Base-by-base conservation (phyloP, 2,329 filamentous ascomycete species). In the Kalmusia sp. region DNA sequence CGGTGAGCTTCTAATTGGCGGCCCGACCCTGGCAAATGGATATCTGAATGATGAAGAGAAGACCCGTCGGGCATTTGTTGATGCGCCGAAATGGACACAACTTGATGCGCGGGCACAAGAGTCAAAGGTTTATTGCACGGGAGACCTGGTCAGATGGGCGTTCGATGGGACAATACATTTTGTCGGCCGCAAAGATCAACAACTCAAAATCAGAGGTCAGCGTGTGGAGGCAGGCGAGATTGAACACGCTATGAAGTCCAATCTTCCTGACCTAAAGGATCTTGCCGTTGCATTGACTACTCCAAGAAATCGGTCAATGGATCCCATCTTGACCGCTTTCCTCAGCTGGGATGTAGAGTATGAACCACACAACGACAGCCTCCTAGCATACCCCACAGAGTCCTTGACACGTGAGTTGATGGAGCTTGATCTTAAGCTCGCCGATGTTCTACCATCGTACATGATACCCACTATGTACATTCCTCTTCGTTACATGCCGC, bases 401-500 rank as follows among this genome's bases (percentile, higher is more conserved):
- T 27, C 39, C 5, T 43, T 43, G 39, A 21, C 27, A 4, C 30
- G n/a, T 11, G 9, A 43, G n/a, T 15, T 43, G 6, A 12, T 43
- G 6, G 25, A 14, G 4, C 27, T 43, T n/a, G 39, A 43, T 14
- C 15, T 30, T 15, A 43, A 43, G 27, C 39, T 43, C 14, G 39
- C 39, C 15, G 27, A 43, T n/a, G n/a, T 17, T 2, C 39, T 43
- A 11, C 39, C 39, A 11, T 43, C 39, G 25, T 69, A 70, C 52
- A 74, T 77, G 72, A 67, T 76, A 33, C 75, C 75, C 7, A 67
- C 68, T 12, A 56, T 70, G 1, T 75, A 72, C 49, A 68, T 77
- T 41, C 72, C 72, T 2, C 33, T 76, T 6, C 57, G 54, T 12
- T 63, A 62, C 31, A 56, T 77, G n/a, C 74, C 72, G 1, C 59